Percentiles rank a stretch among this genome's conserved stretches.
phyloP scores from a whole-genome alignment of 2,329 filamentous ascomycete genomes.

The Ceratocystiopsis sp. region DNA sequence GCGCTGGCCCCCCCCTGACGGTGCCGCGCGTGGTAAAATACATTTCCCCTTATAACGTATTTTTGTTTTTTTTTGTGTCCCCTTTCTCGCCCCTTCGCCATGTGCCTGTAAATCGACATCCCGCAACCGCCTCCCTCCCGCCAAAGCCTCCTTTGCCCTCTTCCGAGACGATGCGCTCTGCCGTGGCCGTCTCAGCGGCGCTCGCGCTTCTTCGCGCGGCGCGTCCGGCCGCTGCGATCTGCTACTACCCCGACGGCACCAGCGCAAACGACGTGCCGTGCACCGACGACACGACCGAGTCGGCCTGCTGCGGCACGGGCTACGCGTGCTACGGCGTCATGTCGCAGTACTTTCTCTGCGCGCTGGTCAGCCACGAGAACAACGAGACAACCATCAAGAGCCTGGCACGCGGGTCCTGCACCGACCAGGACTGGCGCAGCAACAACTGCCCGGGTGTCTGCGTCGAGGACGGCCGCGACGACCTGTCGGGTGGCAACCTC shows the following conservation, averaged over 20 bases:
- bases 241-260: conserved; percentile 17
- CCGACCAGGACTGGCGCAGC: conserved; percentile 16
- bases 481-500: conserved; percentile 9
- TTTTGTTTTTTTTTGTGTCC: too few species aligned
- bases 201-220: not conserved
- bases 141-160: too few species aligned
- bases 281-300: conserved; percentile 11
- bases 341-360: conserved; percentile 13
- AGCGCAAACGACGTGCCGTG: conserved; percentile 17
- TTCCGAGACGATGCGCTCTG: not conserved
- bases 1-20: too few species aligned
- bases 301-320: conserved; percentile 19
- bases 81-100: too few species aligned
- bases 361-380: conserved; percentile 13
- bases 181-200: not conserved
- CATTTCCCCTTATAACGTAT: too few species aligned
- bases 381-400: conserved; percentile 9
- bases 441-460: conserved; percentile 18
- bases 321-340: conserved; percentile 20
- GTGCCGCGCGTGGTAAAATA: too few species aligned
- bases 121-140: not conserved
- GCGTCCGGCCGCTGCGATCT: conserved; percentile 7
- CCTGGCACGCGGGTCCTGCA: conserved; percentile 19
- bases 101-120: too few species aligned
- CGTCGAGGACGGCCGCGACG: conserved; percentile 10